Conservation (phyloP, 306 rosid species). For the Purshia tridentata region DNA sequence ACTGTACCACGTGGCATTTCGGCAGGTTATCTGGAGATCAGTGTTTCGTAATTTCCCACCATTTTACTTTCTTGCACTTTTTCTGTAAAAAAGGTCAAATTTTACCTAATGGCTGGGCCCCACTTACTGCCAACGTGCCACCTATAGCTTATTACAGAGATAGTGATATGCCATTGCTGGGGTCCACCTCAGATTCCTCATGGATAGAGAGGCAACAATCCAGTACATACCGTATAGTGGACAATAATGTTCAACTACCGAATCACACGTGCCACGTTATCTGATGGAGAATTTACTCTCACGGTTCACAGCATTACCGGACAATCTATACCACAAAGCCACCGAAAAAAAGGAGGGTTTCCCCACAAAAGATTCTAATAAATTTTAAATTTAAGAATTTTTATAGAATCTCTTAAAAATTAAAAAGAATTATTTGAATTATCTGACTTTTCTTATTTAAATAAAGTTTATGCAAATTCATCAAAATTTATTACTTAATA, state of each 20-base stretch:
- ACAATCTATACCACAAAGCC: background rate
- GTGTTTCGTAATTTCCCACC: background rate
- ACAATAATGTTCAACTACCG: too few species aligned
- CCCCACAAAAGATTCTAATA: too few species aligned
- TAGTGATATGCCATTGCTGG: constrained; percentile 29
- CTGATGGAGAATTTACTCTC: background rate
- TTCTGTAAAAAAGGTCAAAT: constrained; percentile 10
- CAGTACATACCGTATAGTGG: too few species aligned
- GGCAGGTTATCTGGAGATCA: background rate
- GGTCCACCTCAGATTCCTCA: constrained; percentile 33
- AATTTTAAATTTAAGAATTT: too few species aligned
- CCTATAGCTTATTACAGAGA: constrained; percentile 27
- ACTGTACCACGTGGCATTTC: background rate
- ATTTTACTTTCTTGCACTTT: background rate
- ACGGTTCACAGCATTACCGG: background rate
- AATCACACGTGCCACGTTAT: background rate
- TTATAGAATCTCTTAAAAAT: too few species aligned
- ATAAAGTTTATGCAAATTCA: too few species aligned
- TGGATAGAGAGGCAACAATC: background rate
- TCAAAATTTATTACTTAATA: too few species aligned
- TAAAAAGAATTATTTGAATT: too few species aligned
- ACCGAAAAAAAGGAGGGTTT: too few species aligned
- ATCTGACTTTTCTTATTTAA: too few species aligned
- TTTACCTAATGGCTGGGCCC: constrained; percentile 35
- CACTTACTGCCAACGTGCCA: constrained; percentile 25